Evolutionary conservation across 148 eudicot species (phyloP).

Genomic region (Spergularia marina): DNA sequence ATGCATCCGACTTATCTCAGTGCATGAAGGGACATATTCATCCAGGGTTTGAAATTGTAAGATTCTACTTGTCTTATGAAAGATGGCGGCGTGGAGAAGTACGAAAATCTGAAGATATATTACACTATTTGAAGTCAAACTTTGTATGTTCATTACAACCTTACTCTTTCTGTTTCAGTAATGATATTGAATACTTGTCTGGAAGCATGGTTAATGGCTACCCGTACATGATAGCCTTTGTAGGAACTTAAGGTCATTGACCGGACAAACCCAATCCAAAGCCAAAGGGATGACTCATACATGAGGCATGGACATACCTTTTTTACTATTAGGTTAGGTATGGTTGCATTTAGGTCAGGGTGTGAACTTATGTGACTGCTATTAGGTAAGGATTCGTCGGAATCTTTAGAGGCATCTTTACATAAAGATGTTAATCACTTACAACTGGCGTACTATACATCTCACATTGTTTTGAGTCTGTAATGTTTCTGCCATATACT

Average conservation of each 20-base stretch:
- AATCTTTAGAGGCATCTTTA: background rate
- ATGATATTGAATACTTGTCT: background rate
- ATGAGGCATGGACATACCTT: background rate
- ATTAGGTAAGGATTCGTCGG: background rate
- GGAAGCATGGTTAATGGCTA: background rate
- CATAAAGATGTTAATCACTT: no score
- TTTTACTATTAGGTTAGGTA: background rate
- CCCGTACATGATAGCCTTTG: background rate
- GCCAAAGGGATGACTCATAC: background rate
- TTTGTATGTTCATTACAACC: slow-evolving; percentile 25
- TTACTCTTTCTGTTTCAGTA: slow-evolving; percentile 3
- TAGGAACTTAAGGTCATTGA: no score
- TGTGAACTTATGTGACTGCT: background rate
- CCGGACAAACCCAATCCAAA: slow-evolving; percentile 3
- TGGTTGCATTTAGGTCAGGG: background rate
- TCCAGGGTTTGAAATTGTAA: slow-evolving; percentile 55
- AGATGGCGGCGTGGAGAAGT: slow-evolving; percentile 55
- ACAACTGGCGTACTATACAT: background rate
- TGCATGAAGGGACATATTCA: slow-evolving; percentile 28
- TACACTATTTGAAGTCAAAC: slow-evolving; percentile 25
- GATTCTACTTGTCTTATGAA: slow-evolving; percentile 48
- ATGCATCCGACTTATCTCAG: slow-evolving; percentile 29
- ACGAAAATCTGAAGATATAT: slow-evolving; percentile 32
- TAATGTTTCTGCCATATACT: background rate
- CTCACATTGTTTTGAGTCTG: slow-evolving; percentile 2